Conservation (phyloP, 2,329 filamentous ascomycete species). For the Coniochaeta sp. region DNA sequence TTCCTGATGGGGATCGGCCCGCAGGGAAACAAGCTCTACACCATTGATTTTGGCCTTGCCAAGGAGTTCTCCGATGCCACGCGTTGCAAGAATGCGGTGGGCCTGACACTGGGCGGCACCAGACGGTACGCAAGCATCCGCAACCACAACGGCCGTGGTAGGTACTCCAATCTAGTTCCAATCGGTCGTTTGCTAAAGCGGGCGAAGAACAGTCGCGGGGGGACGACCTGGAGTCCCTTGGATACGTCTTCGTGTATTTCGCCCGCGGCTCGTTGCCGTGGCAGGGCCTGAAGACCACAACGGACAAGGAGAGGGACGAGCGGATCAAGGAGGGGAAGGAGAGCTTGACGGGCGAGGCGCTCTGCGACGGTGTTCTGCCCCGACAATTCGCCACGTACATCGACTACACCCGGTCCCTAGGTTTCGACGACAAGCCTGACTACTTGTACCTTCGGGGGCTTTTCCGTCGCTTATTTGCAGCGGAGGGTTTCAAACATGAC, state of each 20-base stretch:
- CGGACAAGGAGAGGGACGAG: conserved; percentile 99
- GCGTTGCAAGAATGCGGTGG: conserved; percentile 52
- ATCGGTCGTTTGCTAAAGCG: conserved; percentile 18
- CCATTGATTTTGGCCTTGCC: conserved; percentile 95
- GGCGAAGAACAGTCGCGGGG: conserved; percentile 82
- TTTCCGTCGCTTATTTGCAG: conserved; percentile 65
- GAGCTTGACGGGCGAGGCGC: conserved; percentile 68
- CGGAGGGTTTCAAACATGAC: conserved; percentile 69
- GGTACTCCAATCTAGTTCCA: conserved; percentile 24
- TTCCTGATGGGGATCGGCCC: conserved; percentile 98
- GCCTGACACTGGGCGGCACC: conserved; percentile 89
- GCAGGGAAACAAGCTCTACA: conserved; percentile 93
- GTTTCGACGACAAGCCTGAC: conserved; percentile 69
- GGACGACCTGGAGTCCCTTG: conserved; percentile 97
- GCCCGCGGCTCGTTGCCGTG: conserved; percentile 95
- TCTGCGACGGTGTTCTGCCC: conserved; percentile 63
- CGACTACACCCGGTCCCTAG: conserved; percentile 67
- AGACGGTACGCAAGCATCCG: conserved; percentile 97
- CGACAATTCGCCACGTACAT: conserved; percentile 71
- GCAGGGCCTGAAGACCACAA: conserved; percentile 95
- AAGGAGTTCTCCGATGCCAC: conserved; percentile 99
- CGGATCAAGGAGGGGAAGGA: conserved; percentile 99
- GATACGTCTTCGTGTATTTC: conserved; percentile 99
- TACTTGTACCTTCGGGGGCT: conserved; percentile 72
- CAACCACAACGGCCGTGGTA: conserved; percentile 89